Evolutionary conservation across 73 alveolate species (phyloP).

Genomic region (Uronychia binucleata): DNA sequence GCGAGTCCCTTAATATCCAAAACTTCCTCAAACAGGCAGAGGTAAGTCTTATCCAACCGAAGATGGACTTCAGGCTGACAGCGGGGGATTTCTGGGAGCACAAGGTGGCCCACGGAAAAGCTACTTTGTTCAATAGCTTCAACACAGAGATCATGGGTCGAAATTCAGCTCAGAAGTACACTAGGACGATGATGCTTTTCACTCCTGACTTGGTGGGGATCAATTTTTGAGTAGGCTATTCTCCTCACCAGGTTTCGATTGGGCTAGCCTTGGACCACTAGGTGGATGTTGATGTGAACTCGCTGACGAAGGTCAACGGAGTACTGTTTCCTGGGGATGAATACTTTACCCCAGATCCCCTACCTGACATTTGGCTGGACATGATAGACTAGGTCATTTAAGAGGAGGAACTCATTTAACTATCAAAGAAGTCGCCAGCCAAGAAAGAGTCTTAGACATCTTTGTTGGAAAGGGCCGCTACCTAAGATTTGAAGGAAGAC

Average conservation of each 20-base stretch:
- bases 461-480: too few species aligned
- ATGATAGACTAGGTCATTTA: neutral
- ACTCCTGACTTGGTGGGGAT: neutral
- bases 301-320: neutral
- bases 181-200: neutral
- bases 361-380: neutral
- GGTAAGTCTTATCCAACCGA: neutral
- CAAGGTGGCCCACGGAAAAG: neutral
- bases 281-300: neutral
- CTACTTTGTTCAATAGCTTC: neutral
- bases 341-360: neutral
- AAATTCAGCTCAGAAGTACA: neutral
- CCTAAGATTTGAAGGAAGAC: neutral
- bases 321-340: neutral
- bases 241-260: neutral
- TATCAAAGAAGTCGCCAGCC: neutral
- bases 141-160: neutral
- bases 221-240: neutral
- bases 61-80: neutral
- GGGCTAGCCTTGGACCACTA: neutral
- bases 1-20: neutral
- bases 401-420: neutral
- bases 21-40: neutral
- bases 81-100: slow-evolving; percentile 1
- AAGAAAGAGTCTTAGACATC: neutral